Percentiles rank a stretch among this genome's conserved stretches.
phyloP scores from a whole-genome alignment of 306 rosid species.

The Pueraria montana region DNA sequence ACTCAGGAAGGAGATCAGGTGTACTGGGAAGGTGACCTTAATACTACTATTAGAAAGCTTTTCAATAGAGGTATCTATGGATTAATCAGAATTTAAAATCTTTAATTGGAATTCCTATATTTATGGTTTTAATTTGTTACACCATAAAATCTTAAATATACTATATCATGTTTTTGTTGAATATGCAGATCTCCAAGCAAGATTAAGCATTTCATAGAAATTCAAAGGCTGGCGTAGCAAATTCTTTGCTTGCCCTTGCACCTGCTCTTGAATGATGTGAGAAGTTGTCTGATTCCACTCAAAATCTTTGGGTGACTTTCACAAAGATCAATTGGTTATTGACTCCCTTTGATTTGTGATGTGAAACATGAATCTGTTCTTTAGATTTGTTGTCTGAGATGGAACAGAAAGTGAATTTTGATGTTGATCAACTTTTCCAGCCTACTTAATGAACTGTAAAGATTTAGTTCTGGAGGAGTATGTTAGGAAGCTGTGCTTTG shows the following conservation, averaged over 20 bases:
- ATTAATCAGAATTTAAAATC: constrained; percentile 18
- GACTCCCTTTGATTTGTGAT: background rate
- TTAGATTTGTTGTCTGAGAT: constrained; percentile 18
- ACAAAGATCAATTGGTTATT: background rate
- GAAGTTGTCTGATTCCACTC: constrained; percentile 11
- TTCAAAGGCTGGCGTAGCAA: background rate
- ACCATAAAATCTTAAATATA: background rate
- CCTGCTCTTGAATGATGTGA: background rate
- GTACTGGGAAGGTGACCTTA: constrained; percentile 52
- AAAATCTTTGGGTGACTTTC: too few species aligned
- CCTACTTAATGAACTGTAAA: background rate
- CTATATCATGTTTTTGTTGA: constrained; percentile 17
- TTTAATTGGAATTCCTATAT: background rate
- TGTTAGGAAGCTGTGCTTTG: background rate
- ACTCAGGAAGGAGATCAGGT: constrained; percentile 46
- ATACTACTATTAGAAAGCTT: constrained; percentile 47
- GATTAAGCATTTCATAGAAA: constrained; percentile 12
- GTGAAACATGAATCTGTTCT: constrained; percentile 2
- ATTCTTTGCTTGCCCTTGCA: background rate
- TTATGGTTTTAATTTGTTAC: background rate
- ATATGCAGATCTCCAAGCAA: constrained; percentile 30
- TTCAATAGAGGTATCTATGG: constrained; percentile 32
- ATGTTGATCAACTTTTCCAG: background rate
- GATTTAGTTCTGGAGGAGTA: background rate
- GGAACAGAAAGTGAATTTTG: background rate